Evolutionary conservation across 345 rosid species (phyloP).

Genomic region (Salix purpurea): DNA sequence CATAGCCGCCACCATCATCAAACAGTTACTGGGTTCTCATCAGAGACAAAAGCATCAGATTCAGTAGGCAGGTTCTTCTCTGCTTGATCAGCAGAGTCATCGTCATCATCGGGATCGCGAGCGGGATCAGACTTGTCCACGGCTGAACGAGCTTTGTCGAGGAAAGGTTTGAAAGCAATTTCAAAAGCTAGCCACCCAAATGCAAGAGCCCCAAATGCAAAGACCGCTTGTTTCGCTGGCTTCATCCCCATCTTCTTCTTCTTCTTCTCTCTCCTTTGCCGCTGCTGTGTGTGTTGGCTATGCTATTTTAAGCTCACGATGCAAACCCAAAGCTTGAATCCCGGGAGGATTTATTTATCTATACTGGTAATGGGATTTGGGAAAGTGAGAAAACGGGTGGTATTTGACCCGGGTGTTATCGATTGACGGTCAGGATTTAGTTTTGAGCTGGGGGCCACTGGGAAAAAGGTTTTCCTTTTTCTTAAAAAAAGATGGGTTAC

Average conservation of each 20-base stretch:
- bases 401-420: neutral
- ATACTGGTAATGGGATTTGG: neutral
- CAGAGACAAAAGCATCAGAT: neutral
- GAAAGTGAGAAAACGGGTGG: neutral
- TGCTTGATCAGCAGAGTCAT: neutral
- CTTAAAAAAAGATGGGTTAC: no score
- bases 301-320: neutral
- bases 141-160: conserved; percentile 55
- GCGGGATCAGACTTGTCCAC: conserved; percentile 65
- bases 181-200: conserved; percentile 79
- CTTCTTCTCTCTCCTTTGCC: neutral
- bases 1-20: neutral
- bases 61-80: neutral
- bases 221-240: conserved; percentile 48
- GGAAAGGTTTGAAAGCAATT: conserved; percentile 70
- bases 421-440: neutral
- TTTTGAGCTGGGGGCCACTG: neutral
- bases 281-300: neutral
- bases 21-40: neutral
- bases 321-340: neutral
- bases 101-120: conserved; percentile 52
- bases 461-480: neutral
- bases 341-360: neutral
- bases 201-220: conserved; percentile 67
- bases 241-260: conserved; percentile 6